phyloP scores from a whole-genome alignment of 2,329 filamentous ascomycete species.

The Hypoxylon sp. region DNA sequence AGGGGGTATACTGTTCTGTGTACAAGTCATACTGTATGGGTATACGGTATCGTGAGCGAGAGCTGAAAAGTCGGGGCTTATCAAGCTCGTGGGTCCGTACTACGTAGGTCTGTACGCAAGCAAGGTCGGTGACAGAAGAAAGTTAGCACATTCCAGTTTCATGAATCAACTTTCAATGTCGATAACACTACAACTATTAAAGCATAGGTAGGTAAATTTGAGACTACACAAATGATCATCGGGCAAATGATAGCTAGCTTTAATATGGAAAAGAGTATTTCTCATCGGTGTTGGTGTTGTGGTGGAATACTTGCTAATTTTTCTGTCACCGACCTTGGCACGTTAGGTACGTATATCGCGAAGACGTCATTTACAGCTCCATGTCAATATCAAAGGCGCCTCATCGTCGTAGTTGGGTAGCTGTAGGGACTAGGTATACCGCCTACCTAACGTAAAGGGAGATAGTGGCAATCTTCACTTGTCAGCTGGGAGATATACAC shows the following conservation, averaged over 20 bases:
- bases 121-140: too few relatives aligned
- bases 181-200: too few relatives aligned
- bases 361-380: not conserved
- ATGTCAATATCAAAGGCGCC: not conserved
- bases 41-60: not conserved
- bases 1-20: not conserved
- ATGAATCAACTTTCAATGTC: too few relatives aligned
- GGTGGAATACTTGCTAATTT: too few relatives aligned
- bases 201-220: too few relatives aligned
- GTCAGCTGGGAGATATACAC: too few relatives aligned
- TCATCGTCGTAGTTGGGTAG: not conserved
- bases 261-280: too few relatives aligned
- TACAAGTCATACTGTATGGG: not conserved
- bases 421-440: not conserved
- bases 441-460: not conserved
- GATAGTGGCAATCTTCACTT: not conserved
- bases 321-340: not conserved
- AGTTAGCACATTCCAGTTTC: too few relatives aligned
- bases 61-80: slow-evolving; percentile 13
- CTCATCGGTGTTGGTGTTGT: too few relatives aligned
- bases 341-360: not conserved
- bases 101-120: not conserved
- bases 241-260: too few relatives aligned
- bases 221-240: too few relatives aligned
- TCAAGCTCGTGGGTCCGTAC: slow-evolving; percentile 3